These are phyloP conservation scores for Podaxis sp. DNA, from an alignment of 768 basidiomycete genomes.

Conservation along the genomic window DNA sequence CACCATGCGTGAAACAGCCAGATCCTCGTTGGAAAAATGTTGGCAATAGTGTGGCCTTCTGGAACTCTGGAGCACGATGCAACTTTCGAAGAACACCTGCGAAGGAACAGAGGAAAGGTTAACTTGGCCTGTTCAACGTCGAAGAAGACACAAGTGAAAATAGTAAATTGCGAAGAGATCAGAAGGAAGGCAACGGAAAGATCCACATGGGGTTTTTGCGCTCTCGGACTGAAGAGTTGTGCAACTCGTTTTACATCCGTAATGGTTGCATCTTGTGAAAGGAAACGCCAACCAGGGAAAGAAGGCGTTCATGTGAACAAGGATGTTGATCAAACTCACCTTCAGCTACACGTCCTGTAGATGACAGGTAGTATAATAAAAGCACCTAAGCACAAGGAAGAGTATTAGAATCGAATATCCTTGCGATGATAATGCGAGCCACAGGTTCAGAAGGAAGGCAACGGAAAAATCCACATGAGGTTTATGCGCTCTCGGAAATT, in stretches of 20 bases:
- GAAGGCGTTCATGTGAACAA: slow-evolving; percentile 14
- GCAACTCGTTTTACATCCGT: slow-evolving; percentile 28
- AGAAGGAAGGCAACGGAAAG: slow-evolving; percentile 68
- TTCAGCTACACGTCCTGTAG: neutral
- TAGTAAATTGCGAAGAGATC: slow-evolving; percentile 25
- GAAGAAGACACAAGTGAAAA: neutral
- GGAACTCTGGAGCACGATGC: neutral
- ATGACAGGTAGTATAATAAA: slow-evolving; percentile 13
- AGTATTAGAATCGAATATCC: slow-evolving; percentile 15
- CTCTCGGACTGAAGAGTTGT: slow-evolving; percentile 27
- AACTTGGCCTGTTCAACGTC: neutral
- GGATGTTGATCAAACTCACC: slow-evolving; percentile 1
- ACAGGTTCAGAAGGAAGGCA: slow-evolving; percentile 60
- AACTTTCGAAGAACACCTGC: neutral
- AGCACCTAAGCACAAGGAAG: slow-evolving; percentile 6
- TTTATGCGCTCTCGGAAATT: slow-evolving; percentile 32
- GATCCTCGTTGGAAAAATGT: neutral
- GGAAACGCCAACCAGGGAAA: slow-evolving; percentile 4
- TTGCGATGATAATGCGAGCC: slow-evolving; percentile 6
- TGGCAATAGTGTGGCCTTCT: slow-evolving; percentile 3
- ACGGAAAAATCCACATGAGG: slow-evolving; percentile 59
- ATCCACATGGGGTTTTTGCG: slow-evolving; percentile 51
- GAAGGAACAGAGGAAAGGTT: slow-evolving; percentile 1
- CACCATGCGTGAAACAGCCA: neutral
- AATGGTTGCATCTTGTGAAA: slow-evolving; percentile 25